Evolutionary conservation across 441 rosid species (phyloP), one percentile per base, ranked within the genome.

Genomic region (Eruca vesicaria): DNA sequence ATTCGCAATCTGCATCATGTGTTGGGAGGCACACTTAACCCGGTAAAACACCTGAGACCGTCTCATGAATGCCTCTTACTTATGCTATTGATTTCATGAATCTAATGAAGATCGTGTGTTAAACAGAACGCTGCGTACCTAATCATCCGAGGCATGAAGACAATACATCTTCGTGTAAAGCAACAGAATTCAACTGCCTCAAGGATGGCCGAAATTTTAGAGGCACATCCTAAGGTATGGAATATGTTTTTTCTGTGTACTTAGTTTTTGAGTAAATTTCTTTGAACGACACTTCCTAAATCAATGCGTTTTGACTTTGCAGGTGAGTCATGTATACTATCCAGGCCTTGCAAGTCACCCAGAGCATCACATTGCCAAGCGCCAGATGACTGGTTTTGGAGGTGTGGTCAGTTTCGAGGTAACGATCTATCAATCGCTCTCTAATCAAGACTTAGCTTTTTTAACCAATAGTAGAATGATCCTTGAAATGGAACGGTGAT

Each of bases 381-480:
- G 72, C 79, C 99, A 96, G 81, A 96, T 96, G 99, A 90, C 89
- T 59, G 99, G 99, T 78, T 96, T 83, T 82, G 98, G 98, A 65
- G 99, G 99, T 78, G 98, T 96, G 36, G 97, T 96, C 77, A 96
- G 98, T 84, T 93, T 96, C 79, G 99, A 96, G 99, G 99, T 88
- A 74, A 65, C 73, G 59, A 48, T 52, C 36, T 35, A 21, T 58
- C 53, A 57, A 48, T 1, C 53, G 7, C 18, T 43, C 20, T 15
- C 15, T 69, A 21, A 18, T 20, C 20, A 8, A 45, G 23, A 52
- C 61, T 60, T 9, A 71, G 53, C 60, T 3, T 75, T 21, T 56
- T 63, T n/a, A 9, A 33, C 7, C 4, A 2, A 26, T 8, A 70
- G 11, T n/a, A 29, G 14, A 64, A 36, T 31, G 72, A 28, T 60